Conservation (phyloP, 352 stramenopile species). For the Discostella stelligera region DNA sequence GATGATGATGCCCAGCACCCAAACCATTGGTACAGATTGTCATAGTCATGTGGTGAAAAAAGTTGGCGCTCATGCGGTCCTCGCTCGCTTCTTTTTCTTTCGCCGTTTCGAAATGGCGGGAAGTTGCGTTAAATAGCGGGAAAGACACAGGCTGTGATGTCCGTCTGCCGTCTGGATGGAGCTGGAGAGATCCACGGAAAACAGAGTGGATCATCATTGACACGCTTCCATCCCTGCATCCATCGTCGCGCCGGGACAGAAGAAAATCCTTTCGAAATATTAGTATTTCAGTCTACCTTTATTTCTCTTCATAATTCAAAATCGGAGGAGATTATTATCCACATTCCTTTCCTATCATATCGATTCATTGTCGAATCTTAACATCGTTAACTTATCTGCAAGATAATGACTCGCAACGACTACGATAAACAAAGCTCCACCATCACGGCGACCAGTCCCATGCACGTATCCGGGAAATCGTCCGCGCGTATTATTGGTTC, state of each 20-base stretch:
- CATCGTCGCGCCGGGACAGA: too few relatives aligned
- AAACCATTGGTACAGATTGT: neutral
- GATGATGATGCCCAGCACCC: neutral
- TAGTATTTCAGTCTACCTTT: too few relatives aligned
- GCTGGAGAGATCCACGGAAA: neutral
- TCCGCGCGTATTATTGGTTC: constrained; percentile 86
- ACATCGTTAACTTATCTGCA: neutral
- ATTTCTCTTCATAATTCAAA: too few relatives aligned
- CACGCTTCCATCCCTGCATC: neutral
- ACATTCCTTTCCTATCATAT: too few relatives aligned
- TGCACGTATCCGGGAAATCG: constrained; percentile 40
- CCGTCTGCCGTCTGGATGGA: too few relatives aligned
- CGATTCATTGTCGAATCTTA: neutral
- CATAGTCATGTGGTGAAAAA: neutral
- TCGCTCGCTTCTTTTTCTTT: neutral
- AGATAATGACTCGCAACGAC: constrained; percentile 23
- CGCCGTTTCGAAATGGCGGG: too few relatives aligned
- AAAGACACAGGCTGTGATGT: too few relatives aligned
- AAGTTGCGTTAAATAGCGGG: too few relatives aligned
- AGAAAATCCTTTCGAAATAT: too few relatives aligned
- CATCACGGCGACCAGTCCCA: constrained; percentile 25
- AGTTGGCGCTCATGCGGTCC: neutral
- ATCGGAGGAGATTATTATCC: too few relatives aligned
- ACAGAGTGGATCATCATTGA: neutral
- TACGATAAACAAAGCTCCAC: constrained; percentile 8